Conservation (phyloP, 1,139 yeast species). For the Pichia sp. region DNA sequence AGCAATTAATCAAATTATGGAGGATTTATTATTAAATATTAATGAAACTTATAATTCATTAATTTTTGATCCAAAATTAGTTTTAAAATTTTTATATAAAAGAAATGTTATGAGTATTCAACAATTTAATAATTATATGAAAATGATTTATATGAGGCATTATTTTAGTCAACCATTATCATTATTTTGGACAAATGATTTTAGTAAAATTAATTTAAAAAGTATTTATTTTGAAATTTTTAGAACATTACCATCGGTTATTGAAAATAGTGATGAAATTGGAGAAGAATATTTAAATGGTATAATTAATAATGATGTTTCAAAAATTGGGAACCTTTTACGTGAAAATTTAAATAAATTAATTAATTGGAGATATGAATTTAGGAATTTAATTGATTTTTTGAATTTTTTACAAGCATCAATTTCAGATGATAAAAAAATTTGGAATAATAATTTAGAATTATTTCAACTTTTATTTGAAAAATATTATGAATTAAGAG, state of each 20-base stretch:
- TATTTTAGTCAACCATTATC: constrained; percentile 66
- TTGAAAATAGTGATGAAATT: constrained; percentile 25
- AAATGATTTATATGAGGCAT: constrained; percentile 61
- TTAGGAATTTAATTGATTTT: constrained; percentile 26
- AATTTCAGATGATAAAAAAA: constrained; percentile 18
- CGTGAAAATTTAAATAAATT: constrained; percentile 23
- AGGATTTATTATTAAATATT: constrained; percentile 29
- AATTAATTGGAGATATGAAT: constrained; percentile 27
- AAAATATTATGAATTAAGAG: constrained; percentile 19
- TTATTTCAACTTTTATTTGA: constrained; percentile 24
- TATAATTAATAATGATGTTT: constrained; percentile 15
- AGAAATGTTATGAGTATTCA: constrained; percentile 25
- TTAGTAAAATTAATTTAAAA: constrained; percentile 30
- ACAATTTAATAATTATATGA: constrained; percentile 48
- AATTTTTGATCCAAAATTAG: constrained; percentile 27
- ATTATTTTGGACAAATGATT: constrained; percentile 35
- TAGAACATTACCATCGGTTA: constrained; percentile 41
- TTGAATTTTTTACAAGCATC: constrained; percentile 24
- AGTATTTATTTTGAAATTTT: constrained; percentile 34
- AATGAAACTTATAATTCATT: constrained; percentile 30
- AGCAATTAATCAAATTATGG: constrained; percentile 36
- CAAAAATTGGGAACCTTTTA: constrained; percentile 20
- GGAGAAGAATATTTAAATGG: constrained; percentile 15
- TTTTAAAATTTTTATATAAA: constrained; percentile 22
- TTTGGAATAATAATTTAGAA: constrained; percentile 27